Conservation (phyloP, 2,329 filamentous ascomycete genomes). For the Dactylonectria macrodidyma region DNA sequence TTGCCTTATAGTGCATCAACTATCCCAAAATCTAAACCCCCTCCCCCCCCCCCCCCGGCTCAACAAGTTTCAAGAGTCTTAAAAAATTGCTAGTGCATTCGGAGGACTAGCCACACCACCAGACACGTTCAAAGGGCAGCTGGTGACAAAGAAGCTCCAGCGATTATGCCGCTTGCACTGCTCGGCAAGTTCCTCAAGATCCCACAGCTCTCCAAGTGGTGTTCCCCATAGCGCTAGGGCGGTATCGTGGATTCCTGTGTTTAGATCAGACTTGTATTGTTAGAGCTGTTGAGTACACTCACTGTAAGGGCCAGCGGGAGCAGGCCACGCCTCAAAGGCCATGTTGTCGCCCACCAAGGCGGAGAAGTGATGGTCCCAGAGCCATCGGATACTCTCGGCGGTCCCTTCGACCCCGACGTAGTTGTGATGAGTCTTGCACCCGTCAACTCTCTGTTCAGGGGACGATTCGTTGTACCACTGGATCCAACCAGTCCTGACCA, state of each 20-base stretch:
- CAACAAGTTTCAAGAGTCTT: background rate
- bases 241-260: constrained; percentile 18
- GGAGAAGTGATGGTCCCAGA: constrained; percentile 25
- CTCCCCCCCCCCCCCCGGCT: too few species aligned
- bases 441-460: constrained; percentile 7
- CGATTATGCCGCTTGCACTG: constrained; percentile 66
- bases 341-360: constrained; percentile 23
- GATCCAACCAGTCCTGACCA: constrained; percentile 21
- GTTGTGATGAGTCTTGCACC: constrained; percentile 15
- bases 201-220: constrained; percentile 70
- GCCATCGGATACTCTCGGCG: constrained; percentile 8
- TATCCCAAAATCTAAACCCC: too few species aligned
- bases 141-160: constrained; percentile 75
- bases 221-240: constrained; percentile 15
- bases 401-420: constrained; percentile 22
- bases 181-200: constrained; percentile 67
- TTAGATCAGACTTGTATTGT: background rate
- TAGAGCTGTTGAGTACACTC: background rate
- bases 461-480: constrained; percentile 21
- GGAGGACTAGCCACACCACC: constrained; percentile 36
- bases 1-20: too few species aligned
- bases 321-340: constrained; percentile 22
- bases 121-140: constrained; percentile 64
- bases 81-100: constrained; percentile 45
- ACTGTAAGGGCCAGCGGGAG: constrained; percentile 2